phyloP scores from a whole-genome alignment of 2,329 filamentous ascomycete species.

The Emmonsia crescens region DNA sequence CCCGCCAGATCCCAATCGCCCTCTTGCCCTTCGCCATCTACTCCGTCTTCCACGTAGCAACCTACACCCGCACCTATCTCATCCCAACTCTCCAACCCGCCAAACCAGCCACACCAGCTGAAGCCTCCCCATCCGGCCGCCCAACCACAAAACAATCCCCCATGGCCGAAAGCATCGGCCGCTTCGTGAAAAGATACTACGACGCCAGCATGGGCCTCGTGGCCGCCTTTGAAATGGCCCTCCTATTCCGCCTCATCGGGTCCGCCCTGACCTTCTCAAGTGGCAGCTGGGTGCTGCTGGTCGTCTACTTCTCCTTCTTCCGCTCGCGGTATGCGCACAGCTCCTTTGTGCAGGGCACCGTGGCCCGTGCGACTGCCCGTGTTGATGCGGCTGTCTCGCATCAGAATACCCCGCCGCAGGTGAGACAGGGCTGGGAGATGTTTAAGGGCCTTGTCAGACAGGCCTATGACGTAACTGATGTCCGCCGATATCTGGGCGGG shows the following conservation, averaged over 20 bases:
- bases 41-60: conserved; percentile 96
- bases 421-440: conserved; percentile 67
- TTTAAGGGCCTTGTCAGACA: conserved; percentile 64
- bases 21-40: conserved; percentile 93
- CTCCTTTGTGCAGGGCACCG: conserved; percentile 77
- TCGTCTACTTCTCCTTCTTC: conserved; percentile 82
- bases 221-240: conserved; percentile 71
- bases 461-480: conserved; percentile 68
- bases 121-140: conserved; percentile 45
- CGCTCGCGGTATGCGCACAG: conserved; percentile 84
- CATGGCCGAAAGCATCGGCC: conserved; percentile 71
- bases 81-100: conserved; percentile 75
- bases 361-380: conserved; percentile 60
- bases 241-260: conserved; percentile 73
- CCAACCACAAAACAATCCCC: conserved; percentile 44
- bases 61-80: conserved; percentile 87
- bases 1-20: conserved; percentile 78
- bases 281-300: conserved; percentile 79
- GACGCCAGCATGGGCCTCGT: conserved; percentile 92
- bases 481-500: conserved; percentile 59
- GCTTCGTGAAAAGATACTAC: conserved; percentile 97
- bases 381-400: conserved; percentile 73
- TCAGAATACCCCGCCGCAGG: conserved; percentile 73
- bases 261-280: conserved; percentile 79
- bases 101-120: conserved; percentile 42